Evolutionary conservation across 1,284 basidiomycete species (phyloP).

Genomic region (Pseudozyma flocculosa): DNA sequence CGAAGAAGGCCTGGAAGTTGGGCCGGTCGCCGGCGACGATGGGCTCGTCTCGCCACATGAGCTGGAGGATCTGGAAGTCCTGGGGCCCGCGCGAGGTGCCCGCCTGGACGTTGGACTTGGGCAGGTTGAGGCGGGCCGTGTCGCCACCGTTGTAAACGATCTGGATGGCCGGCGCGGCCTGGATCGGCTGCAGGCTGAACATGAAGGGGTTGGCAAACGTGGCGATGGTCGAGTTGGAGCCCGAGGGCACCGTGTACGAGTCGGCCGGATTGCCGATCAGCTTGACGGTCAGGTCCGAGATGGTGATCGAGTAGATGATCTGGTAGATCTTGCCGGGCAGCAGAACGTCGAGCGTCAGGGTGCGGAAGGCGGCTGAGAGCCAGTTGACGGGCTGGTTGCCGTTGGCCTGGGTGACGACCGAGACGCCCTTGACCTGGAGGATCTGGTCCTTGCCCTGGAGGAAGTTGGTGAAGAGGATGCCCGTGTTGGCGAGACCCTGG

Average conservation of each 20-base stretch:
- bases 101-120: slow-evolving; percentile 62
- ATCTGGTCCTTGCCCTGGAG: slow-evolving; percentile 70
- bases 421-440: slow-evolving; percentile 66
- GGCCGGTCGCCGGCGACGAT: slow-evolving; percentile 65
- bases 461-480: slow-evolving; percentile 70
- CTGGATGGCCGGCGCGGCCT: slow-evolving; percentile 65
- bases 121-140: slow-evolving; percentile 67
- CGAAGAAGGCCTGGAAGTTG: slow-evolving; percentile 67
- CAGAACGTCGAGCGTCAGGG: slow-evolving; percentile 67
- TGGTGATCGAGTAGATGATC: slow-evolving; percentile 70
- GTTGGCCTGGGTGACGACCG: slow-evolving; percentile 62
- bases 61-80: slow-evolving; percentile 63
- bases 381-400: slow-evolving; percentile 65
- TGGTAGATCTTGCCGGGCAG: slow-evolving; percentile 69
- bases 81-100: slow-evolving; percentile 71
- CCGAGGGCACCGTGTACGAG: slow-evolving; percentile 36
- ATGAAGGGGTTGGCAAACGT: slow-evolving; percentile 75
- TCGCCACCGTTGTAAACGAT: slow-evolving; percentile 64
- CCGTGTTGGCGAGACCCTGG: slow-evolving; percentile 64
- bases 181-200: slow-evolving; percentile 70
- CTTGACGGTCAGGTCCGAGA: slow-evolving; percentile 67
- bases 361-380: slow-evolving; percentile 72
- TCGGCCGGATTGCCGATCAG: slow-evolving; percentile 58
- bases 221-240: slow-evolving; percentile 64
- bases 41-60: slow-evolving; percentile 63